Base-by-base conservation (phyloP, 176 grass and related monocot genomes). In the Areca catechu region DNA sequence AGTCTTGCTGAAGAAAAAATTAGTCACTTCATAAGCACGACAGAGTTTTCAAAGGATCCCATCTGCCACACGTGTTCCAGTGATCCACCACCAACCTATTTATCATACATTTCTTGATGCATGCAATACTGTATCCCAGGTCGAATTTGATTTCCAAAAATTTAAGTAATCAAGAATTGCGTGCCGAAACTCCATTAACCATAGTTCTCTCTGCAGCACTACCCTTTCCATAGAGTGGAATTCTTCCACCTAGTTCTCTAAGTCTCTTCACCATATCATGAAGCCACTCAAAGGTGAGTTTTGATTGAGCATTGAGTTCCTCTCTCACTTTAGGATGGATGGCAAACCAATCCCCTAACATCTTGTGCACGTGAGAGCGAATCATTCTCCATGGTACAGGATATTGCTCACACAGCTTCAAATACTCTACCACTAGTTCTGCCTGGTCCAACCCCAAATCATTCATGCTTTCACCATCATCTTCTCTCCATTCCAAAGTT, bases 351-450 rank as follows among this genome's bases (percentile, higher is more conserved):
- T 83, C 54, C 5, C 93, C 93, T n/a, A 98, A 49, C 87, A 98
- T 67, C 67, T 98, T 98, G 72, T 98, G 93, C 20, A 98, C 73
- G 80, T 98, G 93, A 1, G 86, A 91, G 7, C 93, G 66, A 76
- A 98, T 27, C 86, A 98, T 98, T 82, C 87, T 75, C 93, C 93
- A 98, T 16, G 87, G 93, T 19, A 98, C 93, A 21, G 93, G 93
- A 74, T 98, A 88, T 37, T 85, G 76, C 63, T 98, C 81, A 14
- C 93, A 98, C 1, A 92, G 65, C 59, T 79, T 91, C 78, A 98
- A 59, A 65, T 98, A 98, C 58, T 98, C 87, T 18, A 85, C 74
- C 48, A 61, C 78, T 17, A 98, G 68, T 78, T 98, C 78, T 57
- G 72, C 75, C 79, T 91, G 93, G 68, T 98, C 81, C 34, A 98